Percentiles rank a stretch among this genome's conserved stretches.
These are phyloP conservation scores for Oryza meyeriana DNA, from an alignment of 176 grass and related monocot genomes.

Conservation along the genomic window DNA sequence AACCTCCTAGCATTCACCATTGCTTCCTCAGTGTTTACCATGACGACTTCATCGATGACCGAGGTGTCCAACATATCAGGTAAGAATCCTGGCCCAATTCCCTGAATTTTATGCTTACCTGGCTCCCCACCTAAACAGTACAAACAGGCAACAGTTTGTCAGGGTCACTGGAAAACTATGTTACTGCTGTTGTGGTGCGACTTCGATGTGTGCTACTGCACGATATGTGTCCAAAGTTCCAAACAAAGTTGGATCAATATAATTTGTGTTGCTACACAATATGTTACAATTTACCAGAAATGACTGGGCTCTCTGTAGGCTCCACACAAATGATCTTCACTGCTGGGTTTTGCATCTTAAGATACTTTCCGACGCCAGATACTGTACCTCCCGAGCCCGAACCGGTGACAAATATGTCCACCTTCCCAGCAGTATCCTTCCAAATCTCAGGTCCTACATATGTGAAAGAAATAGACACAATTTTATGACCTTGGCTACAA, in stretches of 20 bases:
- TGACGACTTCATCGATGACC: constrained; percentile 60
- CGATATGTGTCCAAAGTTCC: neutral
- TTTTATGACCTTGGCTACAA: neutral
- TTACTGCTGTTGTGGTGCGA: neutral
- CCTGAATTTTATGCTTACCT: constrained; percentile 87
- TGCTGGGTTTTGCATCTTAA: constrained; percentile 64
- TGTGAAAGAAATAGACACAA: neutral
- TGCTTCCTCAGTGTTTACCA: constrained; percentile 60
- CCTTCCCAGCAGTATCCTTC: constrained; percentile 58
- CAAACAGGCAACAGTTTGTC: neutral
- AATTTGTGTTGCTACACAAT: neutral
- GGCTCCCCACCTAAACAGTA: constrained; percentile 54
- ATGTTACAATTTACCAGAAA: constrained; percentile 53
- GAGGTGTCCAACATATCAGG: constrained; percentile 67
- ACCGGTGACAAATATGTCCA: constrained; percentile 51
- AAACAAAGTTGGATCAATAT: neutral
- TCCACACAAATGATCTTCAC: constrained; percentile 74
- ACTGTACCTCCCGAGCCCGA: constrained; percentile 72
- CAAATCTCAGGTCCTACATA: constrained; percentile 64
- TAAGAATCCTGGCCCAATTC: constrained; percentile 63
- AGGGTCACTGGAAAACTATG: neutral
- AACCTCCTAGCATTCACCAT: constrained; percentile 77
- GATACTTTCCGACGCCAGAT: constrained; percentile 65
- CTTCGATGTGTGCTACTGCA: neutral
- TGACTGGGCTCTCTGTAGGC: constrained; percentile 61